Base-by-base conservation (phyloP, 768 basidiomycete species). In the Lentinula edodes region DNA sequence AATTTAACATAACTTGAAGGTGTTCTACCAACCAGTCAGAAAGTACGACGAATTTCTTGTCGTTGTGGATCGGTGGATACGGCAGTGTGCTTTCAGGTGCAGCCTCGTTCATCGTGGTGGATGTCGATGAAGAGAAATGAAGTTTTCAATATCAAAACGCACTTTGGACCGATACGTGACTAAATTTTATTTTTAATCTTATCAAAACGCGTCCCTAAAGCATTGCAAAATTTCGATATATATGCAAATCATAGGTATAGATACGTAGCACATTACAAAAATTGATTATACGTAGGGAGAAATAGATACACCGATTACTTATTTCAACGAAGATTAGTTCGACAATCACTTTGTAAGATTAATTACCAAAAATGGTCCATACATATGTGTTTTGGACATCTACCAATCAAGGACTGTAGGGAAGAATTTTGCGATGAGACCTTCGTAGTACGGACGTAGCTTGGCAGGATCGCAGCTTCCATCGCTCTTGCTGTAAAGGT, bases 401-500 rank as follows among this genome's bases (percentile, higher is more conserved):
- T 65, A 96, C 93, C 93, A 95, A 65, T 93, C 87, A 38, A 96
- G 75, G 58, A 84, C 81, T 0, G 83, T 76, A 42, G 92, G 91
- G 79, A 97, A 95, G 76, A 84, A 97, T 70, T 92, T 93, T 41
- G 81, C 78, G 67, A 97, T 95, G 35, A 97, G 78, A 1, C 75
- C 74, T 69, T 90, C 80, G 70, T 97, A 97, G 74, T 97, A 96
- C 13, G 92, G 90, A 63, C 84, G 81, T 23, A 96, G 78, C 67
- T 81, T 78, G 48, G 79, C 83, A 13, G 80, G 78, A 55, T 85
- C 73, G 58, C 87, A 83, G 5, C 85, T 82, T 46, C 83, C 81
- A 67, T 95, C 91, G 68, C 81, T 84, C 75, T 96, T 96, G 79
- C 88, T 90, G 78, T 97, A 97, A 6, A 97, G 83, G 69, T 95